These are phyloP conservation scores for Colletotrichum spinosum DNA, from an alignment of 2,329 filamentous ascomycete genomes.

Conservation along the genomic window DNA sequence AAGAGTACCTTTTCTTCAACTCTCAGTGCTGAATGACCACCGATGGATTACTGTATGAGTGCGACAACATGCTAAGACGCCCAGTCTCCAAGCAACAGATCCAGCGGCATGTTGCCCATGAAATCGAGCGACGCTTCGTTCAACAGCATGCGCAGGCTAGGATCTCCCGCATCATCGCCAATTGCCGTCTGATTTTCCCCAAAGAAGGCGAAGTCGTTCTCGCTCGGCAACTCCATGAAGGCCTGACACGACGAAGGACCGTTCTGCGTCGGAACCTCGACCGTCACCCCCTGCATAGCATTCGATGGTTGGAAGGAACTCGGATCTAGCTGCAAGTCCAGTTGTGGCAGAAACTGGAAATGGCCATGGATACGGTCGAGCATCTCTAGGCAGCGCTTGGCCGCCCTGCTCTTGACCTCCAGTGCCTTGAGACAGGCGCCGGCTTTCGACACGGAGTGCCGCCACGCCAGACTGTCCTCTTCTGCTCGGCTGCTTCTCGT, in stretches of 20 bases:
- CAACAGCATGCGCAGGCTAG: conserved; percentile 12
- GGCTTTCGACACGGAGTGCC: conserved; percentile 22
- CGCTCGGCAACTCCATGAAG: conserved; percentile 3
- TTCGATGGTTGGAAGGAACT: background rate
- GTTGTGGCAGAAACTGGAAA: conserved; percentile 14
- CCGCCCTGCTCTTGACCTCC: conserved; percentile 17
- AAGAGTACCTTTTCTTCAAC: background rate
- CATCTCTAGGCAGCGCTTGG: conserved; percentile 15
- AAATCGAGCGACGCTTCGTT: conserved; percentile 13
- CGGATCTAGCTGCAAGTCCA: background rate
- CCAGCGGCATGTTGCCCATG: conserved; percentile 19
- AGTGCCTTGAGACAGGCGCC: conserved; percentile 9
- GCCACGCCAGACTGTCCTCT: conserved; percentile 15
- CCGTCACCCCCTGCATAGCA: background rate
- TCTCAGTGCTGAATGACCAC: background rate
- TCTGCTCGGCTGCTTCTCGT: background rate
- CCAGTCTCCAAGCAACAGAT: conserved; percentile 15
- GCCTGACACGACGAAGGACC: background rate
- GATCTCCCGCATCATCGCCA: background rate
- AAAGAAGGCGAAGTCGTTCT: conserved; percentile 24
- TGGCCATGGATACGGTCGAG: conserved; percentile 25
- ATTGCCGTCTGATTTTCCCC: conserved; percentile 15
- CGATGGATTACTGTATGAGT: background rate
- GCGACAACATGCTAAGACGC: background rate
- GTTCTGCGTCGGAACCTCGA: background rate